A percentile compares a stretch with the other conserved stretches of the same genome.
Evolutionary conservation across 1,139 yeast species (phyloP).

Genomic region (Candida tetrigidarum): DNA sequence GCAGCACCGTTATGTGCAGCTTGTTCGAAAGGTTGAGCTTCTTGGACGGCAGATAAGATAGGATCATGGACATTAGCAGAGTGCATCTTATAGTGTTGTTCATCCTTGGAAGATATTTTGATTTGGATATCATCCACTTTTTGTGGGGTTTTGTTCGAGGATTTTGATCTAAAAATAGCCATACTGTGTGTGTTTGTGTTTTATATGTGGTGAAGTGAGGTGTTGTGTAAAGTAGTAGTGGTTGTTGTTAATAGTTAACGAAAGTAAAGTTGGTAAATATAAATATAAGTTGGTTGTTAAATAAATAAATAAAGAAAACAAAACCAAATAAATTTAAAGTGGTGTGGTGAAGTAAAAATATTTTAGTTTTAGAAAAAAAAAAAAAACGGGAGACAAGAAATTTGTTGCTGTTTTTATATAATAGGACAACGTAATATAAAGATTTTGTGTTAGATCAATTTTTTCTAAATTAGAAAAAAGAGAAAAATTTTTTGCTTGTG

Average conservation of each 20-base stretch:
- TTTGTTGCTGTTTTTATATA: conserved; percentile 1
- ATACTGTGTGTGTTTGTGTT: conserved; percentile 18
- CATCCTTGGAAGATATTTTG: conserved; percentile 37
- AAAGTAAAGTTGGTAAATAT: neutral
- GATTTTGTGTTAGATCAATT: conserved; percentile 7
- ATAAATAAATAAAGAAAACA: too few relatives aligned
- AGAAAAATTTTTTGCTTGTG: neutral
- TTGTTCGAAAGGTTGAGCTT: conserved; percentile 94
- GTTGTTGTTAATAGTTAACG: neutral
- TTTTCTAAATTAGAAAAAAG: neutral
- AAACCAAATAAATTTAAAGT: too few relatives aligned
- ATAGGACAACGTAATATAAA: too few relatives aligned
- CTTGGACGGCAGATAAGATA: conserved; percentile 86
- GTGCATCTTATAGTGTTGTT: conserved; percentile 51
- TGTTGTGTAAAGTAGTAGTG: neutral
- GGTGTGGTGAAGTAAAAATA: too few relatives aligned
- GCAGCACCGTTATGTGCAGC: conserved; percentile 42
- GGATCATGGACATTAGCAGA: conserved; percentile 79
- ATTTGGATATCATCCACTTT: conserved; percentile 29
- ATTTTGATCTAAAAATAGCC: conserved; percentile 48
- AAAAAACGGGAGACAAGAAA: neutral
- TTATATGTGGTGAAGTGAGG: neutral
- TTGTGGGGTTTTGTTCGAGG: conserved; percentile 20
- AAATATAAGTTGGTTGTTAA: neutral
- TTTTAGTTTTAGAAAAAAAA: too few relatives aligned